Base-by-base conservation (phyloP, 495 filamentous ascomycete species). In the Xylaria telfairii region DNA sequence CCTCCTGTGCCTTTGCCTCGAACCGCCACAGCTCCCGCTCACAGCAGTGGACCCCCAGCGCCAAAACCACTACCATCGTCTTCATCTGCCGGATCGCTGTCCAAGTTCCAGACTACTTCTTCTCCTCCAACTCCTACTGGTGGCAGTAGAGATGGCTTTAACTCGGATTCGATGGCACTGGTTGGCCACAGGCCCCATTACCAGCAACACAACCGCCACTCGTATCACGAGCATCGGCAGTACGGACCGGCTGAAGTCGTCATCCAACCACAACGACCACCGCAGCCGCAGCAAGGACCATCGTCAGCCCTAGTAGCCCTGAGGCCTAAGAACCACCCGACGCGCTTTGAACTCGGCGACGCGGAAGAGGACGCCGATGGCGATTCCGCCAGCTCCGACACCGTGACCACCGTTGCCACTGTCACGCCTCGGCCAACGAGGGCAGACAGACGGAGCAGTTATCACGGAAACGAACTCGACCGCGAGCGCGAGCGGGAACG, bases 1-100 rank as follows among this genome's bases (percentile, higher is more conserved):
- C 68, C 62, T 21, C 68, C 68, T n/a, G 49, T 71, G 24, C 68
- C 61, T n/a, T 13, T 65, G 41, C 61, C 61, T 39, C 61, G 67
- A 39, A 42, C 2, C 30, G 34, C 24, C 8, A 17, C 32, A n/a
- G 47, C 51, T 54, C 51, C 51, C 51, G 2, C 13, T 17, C 13
- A 39, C 13, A 28, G 15, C 12, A 61, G 15, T 13, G 54, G 68
- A 28, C 63, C 56, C 10, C 54, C 59, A 42, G 13, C 64, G 54
- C 56, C 49, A 57, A 60, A 68, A 41, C 57, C 57, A 54, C 24
- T 69, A 10, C 67, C 57, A 7, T 30, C 54, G 12, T 49, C 67
- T 37, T 51, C 32, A 13, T 49, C 56, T 42, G 56, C 28, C 19
- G 67, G 67, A 3, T 34, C 57, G 26, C n/a, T 69, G 24, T 34